Conservation (phyloP, 2,329 filamentous ascomycete species). For the Neonectria punicea region DNA sequence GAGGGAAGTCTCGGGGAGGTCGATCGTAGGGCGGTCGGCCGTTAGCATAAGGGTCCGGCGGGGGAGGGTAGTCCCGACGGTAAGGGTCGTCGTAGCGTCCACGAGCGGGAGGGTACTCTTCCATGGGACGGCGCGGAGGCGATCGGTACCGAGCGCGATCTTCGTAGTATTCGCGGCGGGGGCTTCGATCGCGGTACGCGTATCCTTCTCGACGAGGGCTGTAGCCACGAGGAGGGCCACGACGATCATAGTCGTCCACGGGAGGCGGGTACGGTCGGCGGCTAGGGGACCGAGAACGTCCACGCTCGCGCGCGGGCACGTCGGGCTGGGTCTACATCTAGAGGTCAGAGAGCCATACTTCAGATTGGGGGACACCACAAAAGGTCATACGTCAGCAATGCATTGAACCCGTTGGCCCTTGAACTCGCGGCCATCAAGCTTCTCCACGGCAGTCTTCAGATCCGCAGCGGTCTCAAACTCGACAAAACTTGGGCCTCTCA, state of each 20-base stretch:
- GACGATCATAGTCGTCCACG: conserved; percentile 84
- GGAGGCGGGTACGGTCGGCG: conserved; percentile 74
- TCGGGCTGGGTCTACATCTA: conserved; percentile 79
- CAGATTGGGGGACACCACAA: conserved; percentile 7
- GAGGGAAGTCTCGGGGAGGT: conserved; percentile 63
- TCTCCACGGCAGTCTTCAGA: conserved; percentile 90
- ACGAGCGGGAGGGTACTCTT: conserved; percentile 79
- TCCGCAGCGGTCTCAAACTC: conserved; percentile 96
- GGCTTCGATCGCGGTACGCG: conserved; percentile 89
- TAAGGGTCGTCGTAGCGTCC: conserved; percentile 82
- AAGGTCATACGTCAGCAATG: conserved; percentile 76
- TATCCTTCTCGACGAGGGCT: conserved; percentile 79
- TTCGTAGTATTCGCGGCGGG: conserved; percentile 88
- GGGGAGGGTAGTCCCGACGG: conserved; percentile 73
- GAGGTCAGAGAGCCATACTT: conserved; percentile 36
- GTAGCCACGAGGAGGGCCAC: conserved; percentile 81
- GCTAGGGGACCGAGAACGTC: conserved; percentile 81
- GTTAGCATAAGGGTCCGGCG: conserved; percentile 71
- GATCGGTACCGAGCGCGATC: conserved; percentile 84
- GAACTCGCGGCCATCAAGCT: conserved; percentile 92
- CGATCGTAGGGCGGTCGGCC: conserved; percentile 67
- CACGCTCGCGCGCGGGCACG: conserved; percentile 72
- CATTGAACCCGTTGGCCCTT: conserved; percentile 90
- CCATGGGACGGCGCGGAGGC: conserved; percentile 79
- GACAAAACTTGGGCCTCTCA: conserved; percentile 76